Evolutionary conservation across 2,329 filamentous ascomycete genomes (phyloP).

Genomic region (Diaporthe caulivora): DNA sequence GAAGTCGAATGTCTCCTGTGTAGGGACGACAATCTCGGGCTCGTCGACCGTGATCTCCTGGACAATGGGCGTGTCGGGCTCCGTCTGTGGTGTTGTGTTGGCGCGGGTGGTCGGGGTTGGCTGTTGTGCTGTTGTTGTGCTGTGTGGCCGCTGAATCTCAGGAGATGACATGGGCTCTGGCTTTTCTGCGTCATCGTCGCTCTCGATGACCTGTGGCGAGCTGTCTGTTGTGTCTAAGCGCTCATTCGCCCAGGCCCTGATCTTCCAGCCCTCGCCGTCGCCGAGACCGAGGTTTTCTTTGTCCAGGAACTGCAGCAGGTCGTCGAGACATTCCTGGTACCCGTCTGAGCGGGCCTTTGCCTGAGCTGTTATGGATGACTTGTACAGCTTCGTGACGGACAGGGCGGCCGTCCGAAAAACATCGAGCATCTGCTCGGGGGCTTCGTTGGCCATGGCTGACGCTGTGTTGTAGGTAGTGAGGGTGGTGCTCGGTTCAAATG

Average conservation of each 20-base stretch:
- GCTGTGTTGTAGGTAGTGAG: conserved; percentile 45
- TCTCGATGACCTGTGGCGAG: conserved; percentile 58
- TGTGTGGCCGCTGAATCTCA: conserved; percentile 63
- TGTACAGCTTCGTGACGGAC: conserved; percentile 96
- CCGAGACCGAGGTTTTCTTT: conserved; percentile 81
- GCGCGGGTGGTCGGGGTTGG: conserved; percentile 46
- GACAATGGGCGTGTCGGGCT: conserved; percentile 48
- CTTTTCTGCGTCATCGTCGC: conserved; percentile 75
- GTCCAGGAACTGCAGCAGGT: conserved; percentile 88
- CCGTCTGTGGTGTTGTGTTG: conserved; percentile 52
- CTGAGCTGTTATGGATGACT: conserved; percentile 85
- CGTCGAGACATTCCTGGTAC: conserved; percentile 94
- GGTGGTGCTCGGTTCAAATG: conserved; percentile 40
- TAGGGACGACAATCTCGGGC: conserved; percentile 62
- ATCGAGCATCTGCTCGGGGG: conserved; percentile 78
- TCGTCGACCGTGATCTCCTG: conserved; percentile 42
- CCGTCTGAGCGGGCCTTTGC: conserved; percentile 82
- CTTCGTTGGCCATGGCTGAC: conserved; percentile 54
- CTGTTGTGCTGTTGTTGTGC: conserved; percentile 47
- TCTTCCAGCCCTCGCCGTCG: conserved; percentile 80
- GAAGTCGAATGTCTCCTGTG: conserved; percentile 76
- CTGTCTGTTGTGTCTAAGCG: conserved; percentile 73
- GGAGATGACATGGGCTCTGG: conserved; percentile 71
- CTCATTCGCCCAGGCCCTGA: conserved; percentile 76
- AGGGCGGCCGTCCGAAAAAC: conserved; percentile 93